Conservation (phyloP, 805 yeast genomes). For the Brettanomyces naardenensis region DNA sequence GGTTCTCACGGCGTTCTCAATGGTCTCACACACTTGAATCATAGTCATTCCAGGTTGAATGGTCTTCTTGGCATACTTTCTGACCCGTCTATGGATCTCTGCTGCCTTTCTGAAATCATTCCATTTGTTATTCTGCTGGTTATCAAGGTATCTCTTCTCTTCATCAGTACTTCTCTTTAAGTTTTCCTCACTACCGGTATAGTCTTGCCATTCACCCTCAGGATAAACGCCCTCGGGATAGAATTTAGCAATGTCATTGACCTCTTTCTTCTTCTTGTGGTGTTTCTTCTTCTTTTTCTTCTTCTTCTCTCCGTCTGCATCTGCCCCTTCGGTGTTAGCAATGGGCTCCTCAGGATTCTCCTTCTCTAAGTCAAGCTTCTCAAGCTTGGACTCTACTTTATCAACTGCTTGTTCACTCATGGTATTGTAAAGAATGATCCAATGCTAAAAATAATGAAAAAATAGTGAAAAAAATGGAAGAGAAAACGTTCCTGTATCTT, state of each 20-base stretch:
- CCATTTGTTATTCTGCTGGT: conserved; percentile 57
- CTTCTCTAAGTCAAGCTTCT: not conserved
- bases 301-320: conserved; percentile 29
- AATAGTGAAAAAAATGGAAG: not conserved
- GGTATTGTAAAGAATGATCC: not conserved
- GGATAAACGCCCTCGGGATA: conserved; percentile 74
- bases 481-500: no score
- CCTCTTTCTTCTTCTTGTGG: conserved; percentile 43
- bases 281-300: conserved; percentile 55
- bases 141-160: conserved; percentile 73
- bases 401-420: conserved; percentile 5
- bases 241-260: conserved; percentile 55
- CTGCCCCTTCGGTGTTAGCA: conserved; percentile 1
- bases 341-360: not conserved
- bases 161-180: conserved; percentile 74
- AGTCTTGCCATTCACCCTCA: conserved; percentile 82
- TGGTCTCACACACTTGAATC: conserved; percentile 81
- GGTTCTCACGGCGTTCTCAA: conserved; percentile 78
- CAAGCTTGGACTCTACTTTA: not conserved
- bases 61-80: conserved; percentile 65
- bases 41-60: conserved; percentile 89
- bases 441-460: not conserved
- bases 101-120: conserved; percentile 93
- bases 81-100: conserved; percentile 88
- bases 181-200: conserved; percentile 50